Conservation (phyloP, 164 flowering plant genomes). For the Akebia trifoliata region DNA sequence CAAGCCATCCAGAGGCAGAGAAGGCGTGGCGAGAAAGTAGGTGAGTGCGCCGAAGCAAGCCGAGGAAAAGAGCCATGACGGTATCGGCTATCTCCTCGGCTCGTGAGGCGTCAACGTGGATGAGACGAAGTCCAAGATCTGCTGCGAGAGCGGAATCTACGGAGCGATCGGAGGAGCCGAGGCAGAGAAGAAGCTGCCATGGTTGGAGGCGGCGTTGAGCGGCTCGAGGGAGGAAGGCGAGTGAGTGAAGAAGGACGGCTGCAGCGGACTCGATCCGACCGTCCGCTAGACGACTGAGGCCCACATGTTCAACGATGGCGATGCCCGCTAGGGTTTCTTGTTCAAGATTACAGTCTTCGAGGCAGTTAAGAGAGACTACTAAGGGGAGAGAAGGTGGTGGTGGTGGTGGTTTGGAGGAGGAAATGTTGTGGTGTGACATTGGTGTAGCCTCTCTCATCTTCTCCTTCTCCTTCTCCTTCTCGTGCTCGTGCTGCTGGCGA, state of each 20-base stretch:
- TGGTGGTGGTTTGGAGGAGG: constrained; percentile 4
- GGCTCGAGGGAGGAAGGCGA: constrained; percentile 94
- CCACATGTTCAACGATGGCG: constrained; percentile 74
- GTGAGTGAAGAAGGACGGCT: constrained; percentile 85
- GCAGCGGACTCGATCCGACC: constrained; percentile 83
- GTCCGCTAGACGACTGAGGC: constrained; percentile 62
- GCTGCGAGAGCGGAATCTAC: constrained; percentile 88
- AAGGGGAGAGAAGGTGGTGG: constrained; percentile 38
- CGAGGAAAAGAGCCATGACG: constrained; percentile 89
- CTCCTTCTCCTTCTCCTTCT: no score
- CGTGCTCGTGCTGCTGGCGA: no score
- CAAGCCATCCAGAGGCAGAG: constrained; percentile 94
- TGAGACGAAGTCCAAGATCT: constrained; percentile 83
- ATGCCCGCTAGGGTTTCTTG: constrained; percentile 60
- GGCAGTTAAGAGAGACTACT: constrained; percentile 86
- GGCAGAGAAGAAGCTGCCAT: constrained; percentile 86
- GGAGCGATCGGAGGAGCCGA: constrained; percentile 87
- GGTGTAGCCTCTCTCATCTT: no score
- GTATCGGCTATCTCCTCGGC: constrained; percentile 98
- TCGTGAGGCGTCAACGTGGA: constrained; percentile 82
- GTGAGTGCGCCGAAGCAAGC: constrained; percentile 81
- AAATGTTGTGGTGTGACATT: no score
- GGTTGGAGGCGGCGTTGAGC: constrained; percentile 96
- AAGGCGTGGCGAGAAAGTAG: constrained; percentile 71
- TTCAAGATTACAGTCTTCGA: constrained; percentile 71